Conservation (phyloP, 176 grass and related monocot species). For the Rhipidocladum racemiflorum region DNA sequence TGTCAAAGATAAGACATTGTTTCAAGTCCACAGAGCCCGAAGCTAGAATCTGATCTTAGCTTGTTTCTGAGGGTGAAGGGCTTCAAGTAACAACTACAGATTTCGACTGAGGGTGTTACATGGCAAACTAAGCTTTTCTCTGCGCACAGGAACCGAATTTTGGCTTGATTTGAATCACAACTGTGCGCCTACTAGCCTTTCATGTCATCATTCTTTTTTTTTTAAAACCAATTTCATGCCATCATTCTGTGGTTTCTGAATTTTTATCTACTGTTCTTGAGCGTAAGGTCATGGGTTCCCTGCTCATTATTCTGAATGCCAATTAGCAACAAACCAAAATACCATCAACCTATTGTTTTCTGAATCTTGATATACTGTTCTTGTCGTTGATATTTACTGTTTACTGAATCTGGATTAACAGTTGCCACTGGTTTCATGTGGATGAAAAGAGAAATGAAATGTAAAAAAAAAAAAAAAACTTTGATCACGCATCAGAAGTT, state of each 20-base stretch:
- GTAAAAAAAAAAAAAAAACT: too few species aligned
- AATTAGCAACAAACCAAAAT: not conserved
- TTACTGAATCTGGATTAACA: not conserved
- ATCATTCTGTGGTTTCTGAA: constrained; percentile 2
- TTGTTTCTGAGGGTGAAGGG: constrained; percentile 18
- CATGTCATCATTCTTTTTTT: not conserved
- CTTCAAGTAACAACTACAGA: not conserved
- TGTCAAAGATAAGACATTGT: too few species aligned
- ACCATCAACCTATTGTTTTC: not conserved
- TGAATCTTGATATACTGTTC: constrained; percentile 8
- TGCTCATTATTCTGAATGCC: not conserved
- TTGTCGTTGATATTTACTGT: not conserved
- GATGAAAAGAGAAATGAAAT: not conserved
- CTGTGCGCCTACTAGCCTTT: not conserved
- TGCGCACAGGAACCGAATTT: not conserved
- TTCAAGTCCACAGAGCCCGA: not conserved
- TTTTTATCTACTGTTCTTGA: not conserved
- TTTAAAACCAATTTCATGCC: not conserved
- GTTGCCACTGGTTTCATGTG: not conserved
- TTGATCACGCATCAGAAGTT: not conserved
- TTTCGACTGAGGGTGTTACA: not conserved
- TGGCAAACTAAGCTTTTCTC: not conserved
- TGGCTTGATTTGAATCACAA: not conserved
- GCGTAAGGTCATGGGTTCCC: not conserved
- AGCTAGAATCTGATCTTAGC: not conserved